Conservation (phyloP, 2,329 filamentous ascomycete species). For the Myriosclerotinia duriaeana region DNA sequence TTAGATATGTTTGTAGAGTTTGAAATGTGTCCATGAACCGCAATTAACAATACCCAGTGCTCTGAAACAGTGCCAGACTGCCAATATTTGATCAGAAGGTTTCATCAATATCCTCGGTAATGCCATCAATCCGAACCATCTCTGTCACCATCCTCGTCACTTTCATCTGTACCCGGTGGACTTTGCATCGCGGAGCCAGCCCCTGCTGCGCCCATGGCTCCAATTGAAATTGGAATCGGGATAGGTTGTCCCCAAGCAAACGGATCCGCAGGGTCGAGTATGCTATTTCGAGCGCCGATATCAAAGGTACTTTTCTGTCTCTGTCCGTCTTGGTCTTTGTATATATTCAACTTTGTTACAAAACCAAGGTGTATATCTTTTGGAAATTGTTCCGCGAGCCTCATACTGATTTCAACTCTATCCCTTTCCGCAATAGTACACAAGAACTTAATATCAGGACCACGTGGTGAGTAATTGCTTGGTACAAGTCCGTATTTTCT, state of each 20-base stretch:
- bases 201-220: background rate
- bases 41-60: background rate
- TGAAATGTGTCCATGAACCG: background rate
- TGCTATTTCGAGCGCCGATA: background rate
- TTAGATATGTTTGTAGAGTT: background rate
- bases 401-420: background rate
- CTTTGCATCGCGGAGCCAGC: background rate
- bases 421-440: background rate
- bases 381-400: background rate
- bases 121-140: background rate
- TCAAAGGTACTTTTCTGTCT: background rate
- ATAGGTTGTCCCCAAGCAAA: background rate
- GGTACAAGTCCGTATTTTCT: background rate
- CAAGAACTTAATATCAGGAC: background rate
- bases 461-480: background rate
- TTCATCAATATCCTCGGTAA: background rate
- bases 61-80: background rate
- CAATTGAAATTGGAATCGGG: background rate
- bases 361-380: background rate
- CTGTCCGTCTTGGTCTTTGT: background rate
- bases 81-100: background rate
- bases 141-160: background rate
- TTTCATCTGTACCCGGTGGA: background rate
- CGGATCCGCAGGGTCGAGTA: background rate
- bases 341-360: background rate